phyloP scores from a whole-genome alignment of 202 grass and related monocot genomes.

The Schoenoplectus triqueter region DNA sequence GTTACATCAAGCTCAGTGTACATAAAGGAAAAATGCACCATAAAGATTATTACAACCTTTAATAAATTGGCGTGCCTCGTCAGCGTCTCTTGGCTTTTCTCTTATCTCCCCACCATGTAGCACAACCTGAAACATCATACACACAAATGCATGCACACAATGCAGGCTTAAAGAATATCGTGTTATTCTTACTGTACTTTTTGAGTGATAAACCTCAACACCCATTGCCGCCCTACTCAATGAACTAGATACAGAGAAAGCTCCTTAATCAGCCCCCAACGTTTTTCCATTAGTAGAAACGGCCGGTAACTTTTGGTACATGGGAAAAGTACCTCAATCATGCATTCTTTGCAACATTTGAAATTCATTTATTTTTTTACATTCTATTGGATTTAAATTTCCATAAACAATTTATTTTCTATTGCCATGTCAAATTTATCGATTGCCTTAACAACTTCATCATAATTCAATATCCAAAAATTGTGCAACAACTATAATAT shows the following conservation, averaged over 20 bases:
- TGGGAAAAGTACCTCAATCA: background rate
- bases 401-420: background rate
- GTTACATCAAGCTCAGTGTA: background rate
- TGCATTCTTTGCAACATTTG: background rate
- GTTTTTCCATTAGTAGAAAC: background rate
- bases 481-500: background rate
- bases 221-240: background rate
- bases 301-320: background rate
- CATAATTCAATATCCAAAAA: background rate
- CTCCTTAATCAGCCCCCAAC: background rate
- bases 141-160: background rate
- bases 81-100: constrained; percentile 84
- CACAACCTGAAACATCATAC: constrained; percentile 60
- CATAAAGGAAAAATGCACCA: background rate
- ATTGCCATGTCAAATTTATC: no score
- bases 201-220: background rate
- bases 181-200: background rate
- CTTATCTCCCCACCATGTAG: constrained; percentile 91
- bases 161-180: background rate
- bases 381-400: background rate
- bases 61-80: constrained; percentile 87
- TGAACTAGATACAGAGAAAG: background rate
- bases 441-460: background rate
- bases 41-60: constrained; percentile 55
- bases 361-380: background rate